These are phyloP conservation scores for Leishmania turanica DNA, from an alignment of 208 protist genomes.

Conservation along the genomic window DNA sequence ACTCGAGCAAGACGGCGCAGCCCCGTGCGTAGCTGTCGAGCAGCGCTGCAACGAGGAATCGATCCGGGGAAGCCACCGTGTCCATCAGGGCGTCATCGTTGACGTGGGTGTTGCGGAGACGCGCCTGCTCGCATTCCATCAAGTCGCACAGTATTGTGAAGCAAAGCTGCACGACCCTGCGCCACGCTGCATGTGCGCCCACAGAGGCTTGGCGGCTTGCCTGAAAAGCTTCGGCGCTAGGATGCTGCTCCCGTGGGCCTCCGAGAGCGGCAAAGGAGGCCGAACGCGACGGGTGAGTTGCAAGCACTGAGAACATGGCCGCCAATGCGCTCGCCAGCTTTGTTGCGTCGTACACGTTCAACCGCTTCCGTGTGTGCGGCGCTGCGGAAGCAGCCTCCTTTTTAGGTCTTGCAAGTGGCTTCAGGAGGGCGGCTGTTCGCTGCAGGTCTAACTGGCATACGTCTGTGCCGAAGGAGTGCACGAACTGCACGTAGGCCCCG, in stretches of 20 bases:
- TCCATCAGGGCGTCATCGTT: not conserved
- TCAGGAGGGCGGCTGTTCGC: conserved; percentile 1
- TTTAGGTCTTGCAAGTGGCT: conserved; percentile 1
- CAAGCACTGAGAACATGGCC: conserved; percentile 1
- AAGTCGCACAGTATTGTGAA: not conserved
- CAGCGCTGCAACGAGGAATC: conserved; percentile 5
- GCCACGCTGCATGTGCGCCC: not conserved
- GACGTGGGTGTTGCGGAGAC: not conserved
- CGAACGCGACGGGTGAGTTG: not conserved
- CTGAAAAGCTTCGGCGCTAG: not conserved
- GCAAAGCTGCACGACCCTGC: not conserved
- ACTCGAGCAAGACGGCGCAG: not conserved
- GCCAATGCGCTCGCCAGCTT: conserved; percentile 21
- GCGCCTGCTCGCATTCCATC: not conserved
- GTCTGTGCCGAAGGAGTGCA: conserved; percentile 15
- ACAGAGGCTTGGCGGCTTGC: not conserved
- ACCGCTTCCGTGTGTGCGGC: not conserved
- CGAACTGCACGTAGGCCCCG: conserved; percentile 22
- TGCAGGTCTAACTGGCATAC: not conserved
- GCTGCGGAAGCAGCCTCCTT: not conserved
- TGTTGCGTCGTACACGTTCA: conserved; percentile 26
- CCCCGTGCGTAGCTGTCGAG: conserved; percentile 1
- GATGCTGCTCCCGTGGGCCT: not conserved
- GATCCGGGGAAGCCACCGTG: not conserved
- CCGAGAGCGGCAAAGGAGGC: not conserved